These are phyloP conservation scores for Plasmodium blacklocki DNA, from an alignment of 169 alveolate genomes.

Conservation along the genomic window DNA sequence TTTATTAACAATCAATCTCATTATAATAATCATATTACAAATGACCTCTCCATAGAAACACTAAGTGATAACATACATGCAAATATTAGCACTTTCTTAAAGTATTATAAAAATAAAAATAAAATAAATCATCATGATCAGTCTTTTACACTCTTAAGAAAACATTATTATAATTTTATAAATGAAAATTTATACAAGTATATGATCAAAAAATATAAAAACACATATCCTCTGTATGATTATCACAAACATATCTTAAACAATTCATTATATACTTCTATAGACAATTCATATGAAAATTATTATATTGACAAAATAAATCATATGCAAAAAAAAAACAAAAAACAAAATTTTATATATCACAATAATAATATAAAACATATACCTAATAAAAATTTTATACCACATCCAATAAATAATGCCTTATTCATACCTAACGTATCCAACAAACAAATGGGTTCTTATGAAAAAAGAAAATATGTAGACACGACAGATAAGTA, in stretches of 20 bases:
- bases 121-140: not conserved
- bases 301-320: no score
- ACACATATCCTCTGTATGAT: not conserved
- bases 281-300: no score
- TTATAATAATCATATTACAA: not conserved
- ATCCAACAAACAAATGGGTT: no score
- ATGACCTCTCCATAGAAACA: conserved; percentile 1
- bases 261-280: not conserved
- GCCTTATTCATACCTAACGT: no score
- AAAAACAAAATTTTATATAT: no score
- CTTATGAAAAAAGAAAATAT: no score
- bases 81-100: conserved; percentile 43
- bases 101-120: conserved; percentile 22
- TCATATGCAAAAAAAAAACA: no score
- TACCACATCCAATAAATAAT: no score
- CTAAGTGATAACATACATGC: conserved; percentile 37
- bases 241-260: not conserved
- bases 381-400: no score
- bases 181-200: conserved; percentile 19
- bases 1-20: not conserved
- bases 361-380: no score
- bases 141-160: conserved; percentile 4
- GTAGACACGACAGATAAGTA: no score
- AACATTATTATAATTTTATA: not conserved
- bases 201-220: conserved; percentile 25